Conservation (phyloP, 768 basidiomycete genomes). For the Cystofilobasidium capitatum region DNA sequence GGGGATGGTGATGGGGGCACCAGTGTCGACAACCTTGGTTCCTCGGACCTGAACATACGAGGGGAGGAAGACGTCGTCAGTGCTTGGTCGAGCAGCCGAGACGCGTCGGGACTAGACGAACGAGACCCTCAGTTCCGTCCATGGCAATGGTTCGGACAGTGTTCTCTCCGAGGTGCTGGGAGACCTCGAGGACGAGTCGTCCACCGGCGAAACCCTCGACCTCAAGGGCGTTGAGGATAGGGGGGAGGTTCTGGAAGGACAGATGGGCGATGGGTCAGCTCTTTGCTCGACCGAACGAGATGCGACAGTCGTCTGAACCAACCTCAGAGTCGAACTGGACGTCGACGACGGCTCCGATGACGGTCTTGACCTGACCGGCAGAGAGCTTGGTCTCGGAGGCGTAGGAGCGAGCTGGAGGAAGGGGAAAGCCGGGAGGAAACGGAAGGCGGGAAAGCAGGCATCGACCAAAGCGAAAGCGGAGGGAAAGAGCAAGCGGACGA, state of each 20-base stretch:
- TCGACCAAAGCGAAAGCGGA: not conserved
- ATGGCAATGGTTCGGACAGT: constrained; percentile 99
- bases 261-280: not conserved
- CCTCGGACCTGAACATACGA: constrained; percentile 51
- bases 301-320: not conserved
- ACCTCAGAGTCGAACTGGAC: constrained; percentile 44
- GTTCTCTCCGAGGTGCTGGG: constrained; percentile 97
- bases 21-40: constrained; percentile 92
- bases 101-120: constrained; percentile 36
- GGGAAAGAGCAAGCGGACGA: not conserved
- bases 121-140: constrained; percentile 99
- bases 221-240: constrained; percentile 98
- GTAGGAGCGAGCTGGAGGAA: constrained; percentile 56
- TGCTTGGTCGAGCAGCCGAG: too few species aligned
- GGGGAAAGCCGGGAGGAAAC: not conserved
- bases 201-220: constrained; percentile 88
- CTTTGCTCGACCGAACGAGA: not conserved
- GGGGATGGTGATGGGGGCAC: constrained; percentile 90
- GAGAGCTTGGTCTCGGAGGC: constrained; percentile 74
- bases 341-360: constrained; percentile 99
- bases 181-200: constrained; percentile 97
- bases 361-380: constrained; percentile 82
- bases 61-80: not conserved
- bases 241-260: constrained; percentile 65
- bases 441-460: not conserved